Evolutionary conservation across 768 basidiomycete genomes (phyloP).

Genomic region (Amanita thiersii): DNA sequence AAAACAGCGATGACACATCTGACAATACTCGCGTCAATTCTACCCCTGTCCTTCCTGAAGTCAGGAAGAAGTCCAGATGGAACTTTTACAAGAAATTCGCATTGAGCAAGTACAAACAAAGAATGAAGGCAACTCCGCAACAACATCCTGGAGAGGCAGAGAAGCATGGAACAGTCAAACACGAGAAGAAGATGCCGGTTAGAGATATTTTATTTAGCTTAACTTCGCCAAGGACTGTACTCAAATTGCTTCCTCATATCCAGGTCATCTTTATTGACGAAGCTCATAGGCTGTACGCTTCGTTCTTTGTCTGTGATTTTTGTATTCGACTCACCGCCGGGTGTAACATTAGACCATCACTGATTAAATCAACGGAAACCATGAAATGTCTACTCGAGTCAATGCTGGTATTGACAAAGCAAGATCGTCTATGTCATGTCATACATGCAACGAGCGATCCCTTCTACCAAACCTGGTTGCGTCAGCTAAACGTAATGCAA

Average conservation of each 20-base stretch:
- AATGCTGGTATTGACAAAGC: slow-evolving; percentile 82
- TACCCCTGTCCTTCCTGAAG: slow-evolving; percentile 19
- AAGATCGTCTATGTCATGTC: slow-evolving; percentile 78
- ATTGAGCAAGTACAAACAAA: slow-evolving; percentile 16
- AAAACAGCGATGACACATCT: slow-evolving; percentile 25
- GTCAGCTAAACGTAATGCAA: slow-evolving; percentile 73
- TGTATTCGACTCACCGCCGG: slow-evolving; percentile 3
- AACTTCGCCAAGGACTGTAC: neutral
- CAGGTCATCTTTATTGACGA: slow-evolving; percentile 76
- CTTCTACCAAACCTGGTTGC: slow-evolving; percentile 78
- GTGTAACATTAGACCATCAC: slow-evolving; percentile 47
- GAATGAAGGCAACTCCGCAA: slow-evolving; percentile 9
- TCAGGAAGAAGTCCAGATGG: slow-evolving; percentile 21
- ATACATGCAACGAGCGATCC: slow-evolving; percentile 80
- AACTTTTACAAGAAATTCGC: slow-evolving; percentile 22
- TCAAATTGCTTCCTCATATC: slow-evolving; percentile 1
- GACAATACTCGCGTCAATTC: slow-evolving; percentile 30
- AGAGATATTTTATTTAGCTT: slow-evolving; percentile 18
- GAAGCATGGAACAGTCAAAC: slow-evolving; percentile 25
- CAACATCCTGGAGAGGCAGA: slow-evolving; percentile 24
- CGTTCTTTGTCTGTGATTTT: neutral
- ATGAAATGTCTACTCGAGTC: slow-evolving; percentile 84
- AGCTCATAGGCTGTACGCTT: slow-evolving; percentile 67
- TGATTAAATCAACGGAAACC: slow-evolving; percentile 70
- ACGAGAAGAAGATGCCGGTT: slow-evolving; percentile 59